These are phyloP conservation scores for Hippophae rhamnoides DNA, from an alignment of 306 rosid genomes.

Conservation along the genomic window DNA sequence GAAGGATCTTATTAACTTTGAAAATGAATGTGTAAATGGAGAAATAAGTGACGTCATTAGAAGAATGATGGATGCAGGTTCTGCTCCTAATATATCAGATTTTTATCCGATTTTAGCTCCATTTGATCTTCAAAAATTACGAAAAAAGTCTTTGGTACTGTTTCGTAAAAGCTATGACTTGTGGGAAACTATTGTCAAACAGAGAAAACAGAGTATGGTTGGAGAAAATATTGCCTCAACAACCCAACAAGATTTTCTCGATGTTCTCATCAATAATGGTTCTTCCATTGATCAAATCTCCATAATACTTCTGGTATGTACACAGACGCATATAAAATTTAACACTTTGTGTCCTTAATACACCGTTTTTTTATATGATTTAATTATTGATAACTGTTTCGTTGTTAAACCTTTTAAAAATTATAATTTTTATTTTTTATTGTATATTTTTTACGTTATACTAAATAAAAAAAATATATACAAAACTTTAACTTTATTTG, in stretches of 20 bases:
- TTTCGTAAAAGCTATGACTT: not conserved
- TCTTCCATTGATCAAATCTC: not conserved
- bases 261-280: conserved; percentile 2
- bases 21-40: not conserved
- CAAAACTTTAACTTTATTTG: too few relatives aligned
- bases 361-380: too few relatives aligned
- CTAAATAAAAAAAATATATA: too few relatives aligned
- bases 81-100: conserved; percentile 12
- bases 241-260: conserved; percentile 5
- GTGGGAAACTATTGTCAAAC: not conserved
- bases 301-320: not conserved
- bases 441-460: too few relatives aligned
- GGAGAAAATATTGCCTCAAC: not conserved
- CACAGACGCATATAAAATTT: too few relatives aligned
- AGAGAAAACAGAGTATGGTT: not conserved
- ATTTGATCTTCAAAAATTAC: conserved; percentile 2
- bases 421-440: too few relatives aligned
- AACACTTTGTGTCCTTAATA: too few relatives aligned
- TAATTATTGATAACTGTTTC: too few relatives aligned
- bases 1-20: conserved; percentile 4
- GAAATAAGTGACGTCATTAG: conserved; percentile 1
- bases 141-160: not conserved
- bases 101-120: conserved; percentile 5
- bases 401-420: too few relatives aligned
- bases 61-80: not conserved